Percentiles rank a stretch among this genome's conserved stretches.
phyloP scores from a whole-genome alignment of 768 basidiomycete species.

The Lentinula aciculospora region DNA sequence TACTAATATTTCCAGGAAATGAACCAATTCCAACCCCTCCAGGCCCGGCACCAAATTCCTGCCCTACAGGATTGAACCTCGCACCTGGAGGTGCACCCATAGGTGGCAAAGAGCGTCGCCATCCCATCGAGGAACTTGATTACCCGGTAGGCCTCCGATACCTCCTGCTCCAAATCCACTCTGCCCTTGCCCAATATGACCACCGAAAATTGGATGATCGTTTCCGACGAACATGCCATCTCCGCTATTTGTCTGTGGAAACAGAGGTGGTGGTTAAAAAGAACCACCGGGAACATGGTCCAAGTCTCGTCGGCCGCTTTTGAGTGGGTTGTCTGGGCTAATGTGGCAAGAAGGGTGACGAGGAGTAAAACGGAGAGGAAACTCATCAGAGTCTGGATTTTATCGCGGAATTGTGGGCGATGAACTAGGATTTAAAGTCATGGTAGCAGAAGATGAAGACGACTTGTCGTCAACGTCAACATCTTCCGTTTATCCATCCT shows the following conservation, averaged over 20 bases:
- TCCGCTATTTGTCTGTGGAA: constrained; percentile 51
- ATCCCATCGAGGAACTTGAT: constrained; percentile 61
- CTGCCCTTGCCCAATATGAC: constrained; percentile 29
- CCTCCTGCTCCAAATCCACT: constrained; percentile 32
- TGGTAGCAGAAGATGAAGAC: constrained; percentile 26
- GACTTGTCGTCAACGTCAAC: constrained; percentile 23
- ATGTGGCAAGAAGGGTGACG: constrained; percentile 12
- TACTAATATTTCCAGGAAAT: constrained; percentile 16
- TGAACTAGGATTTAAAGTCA: constrained; percentile 34
- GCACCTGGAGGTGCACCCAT: constrained; percentile 88
- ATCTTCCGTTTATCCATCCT: constrained; percentile 76
- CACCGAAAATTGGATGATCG: constrained; percentile 75
- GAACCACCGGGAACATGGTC: constrained; percentile 59
- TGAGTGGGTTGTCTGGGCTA: constrained; percentile 54
- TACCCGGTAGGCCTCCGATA: constrained; percentile 7
- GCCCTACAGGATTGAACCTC: constrained; percentile 83
- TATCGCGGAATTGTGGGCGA: constrained; percentile 45
- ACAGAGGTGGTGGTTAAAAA: constrained; percentile 55
- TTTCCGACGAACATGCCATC: constrained; percentile 92
- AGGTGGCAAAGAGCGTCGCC: constrained; percentile 82
- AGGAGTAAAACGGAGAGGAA: constrained; percentile 24
- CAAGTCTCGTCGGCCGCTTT: constrained; percentile 75
- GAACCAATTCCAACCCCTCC: constrained; percentile 32
- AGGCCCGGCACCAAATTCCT: constrained; percentile 24
- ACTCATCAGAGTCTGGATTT: constrained; percentile 30